Evolutionary conservation across 2,329 filamentous ascomycete genomes (phyloP), one percentile per base, ranked within the genome.

Genomic region (Pseudonectria foliicola): DNA sequence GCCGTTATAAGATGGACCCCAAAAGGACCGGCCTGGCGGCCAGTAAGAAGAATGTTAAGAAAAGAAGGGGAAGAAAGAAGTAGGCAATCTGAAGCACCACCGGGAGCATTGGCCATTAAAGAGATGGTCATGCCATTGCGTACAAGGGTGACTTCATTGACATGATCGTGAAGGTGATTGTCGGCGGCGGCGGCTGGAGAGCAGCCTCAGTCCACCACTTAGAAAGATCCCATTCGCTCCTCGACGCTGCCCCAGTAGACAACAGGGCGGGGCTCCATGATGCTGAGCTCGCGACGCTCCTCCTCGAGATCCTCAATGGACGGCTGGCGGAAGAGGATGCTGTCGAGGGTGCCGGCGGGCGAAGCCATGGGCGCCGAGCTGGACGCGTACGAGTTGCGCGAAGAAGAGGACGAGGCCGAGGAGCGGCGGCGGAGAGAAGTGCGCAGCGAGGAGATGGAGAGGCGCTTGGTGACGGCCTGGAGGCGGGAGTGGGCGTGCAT

Each of bases 241-340:
- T 80, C 76, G 31, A 80, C 56, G 26, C 77, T 73, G 44, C 71
- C 73, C 70, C 75, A 80, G 59, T 77, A 79, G 34, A 78, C 73
- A 25, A 78, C 66, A 10, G 77, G 77, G 28, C 77, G 61, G 3
- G 77, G 77, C 57, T 81, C 77, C 16, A 81, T 66, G 13, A 81
- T 62, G 46, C 63, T 65, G 7, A 80, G 62, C 48, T 74, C 73
- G 33, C 61, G 62, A 44, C 67, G 68, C 58, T 80, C 75, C 49
- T 74, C 73, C 48, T 78, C 72, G 41, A 77, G 59, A 48, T 71
- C 65, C n/a, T 71, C 52, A 43, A 77, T 67, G 13, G 71, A 75
- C 10, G 73, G 71, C 46, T 75, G 73, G n/a, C 68, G 64, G 46
- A 70, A 67, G 40, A 80, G 69, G 53, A 79, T 68, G 48, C 64